Conservation (phyloP, 1,284 basidiomycete species). For the Ustilago lituana region DNA sequence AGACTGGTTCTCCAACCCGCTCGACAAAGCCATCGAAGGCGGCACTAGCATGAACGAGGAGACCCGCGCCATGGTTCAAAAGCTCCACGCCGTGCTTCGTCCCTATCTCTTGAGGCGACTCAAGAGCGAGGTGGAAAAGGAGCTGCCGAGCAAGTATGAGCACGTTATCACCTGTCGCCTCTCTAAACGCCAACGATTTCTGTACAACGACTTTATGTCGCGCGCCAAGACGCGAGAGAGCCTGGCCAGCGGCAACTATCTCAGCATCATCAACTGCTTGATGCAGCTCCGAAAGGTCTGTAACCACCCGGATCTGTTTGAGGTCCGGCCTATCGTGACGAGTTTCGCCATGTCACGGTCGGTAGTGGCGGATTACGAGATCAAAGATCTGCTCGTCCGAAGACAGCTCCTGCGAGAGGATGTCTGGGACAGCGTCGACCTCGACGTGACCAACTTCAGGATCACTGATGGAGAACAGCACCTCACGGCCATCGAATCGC, state of each 20-base stretch:
- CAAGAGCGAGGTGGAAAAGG: slow-evolving; percentile 94
- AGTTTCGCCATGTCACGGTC: slow-evolving; percentile 87
- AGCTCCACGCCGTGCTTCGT: slow-evolving; percentile 89
- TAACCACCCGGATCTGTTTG: slow-evolving; percentile 95
- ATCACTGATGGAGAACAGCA: slow-evolving; percentile 72
- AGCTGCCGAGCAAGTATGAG: slow-evolving; percentile 93
- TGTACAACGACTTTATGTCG: slow-evolving; percentile 99
- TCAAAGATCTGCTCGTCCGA: slow-evolving; percentile 85
- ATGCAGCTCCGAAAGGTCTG: slow-evolving; percentile 85
- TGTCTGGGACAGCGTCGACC: slow-evolving; percentile 71
- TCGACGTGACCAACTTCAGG: slow-evolving; percentile 75
- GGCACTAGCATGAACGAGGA: slow-evolving; percentile 83
- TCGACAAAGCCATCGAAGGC: slow-evolving; percentile 92
- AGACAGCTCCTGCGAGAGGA: slow-evolving; percentile 73
- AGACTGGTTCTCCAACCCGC: slow-evolving; percentile 87
- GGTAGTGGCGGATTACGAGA: slow-evolving; percentile 84
- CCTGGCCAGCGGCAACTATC: slow-evolving; percentile 82
- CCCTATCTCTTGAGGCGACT: slow-evolving; percentile 93
- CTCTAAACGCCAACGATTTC: slow-evolving; percentile 92
- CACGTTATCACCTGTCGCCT: slow-evolving; percentile 90
- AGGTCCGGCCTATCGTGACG: slow-evolving; percentile 90
- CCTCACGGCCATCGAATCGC: slow-evolving; percentile 71
- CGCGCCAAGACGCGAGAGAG: slow-evolving; percentile 87
- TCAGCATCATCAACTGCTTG: slow-evolving; percentile 88
- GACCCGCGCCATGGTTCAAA: slow-evolving; percentile 83